Percentiles rank a stretch among this genome's conserved stretches.
Conservation (phyloP, 2,329 filamentous ascomycete species). For the Ceratocystis alfenasii region DNA sequence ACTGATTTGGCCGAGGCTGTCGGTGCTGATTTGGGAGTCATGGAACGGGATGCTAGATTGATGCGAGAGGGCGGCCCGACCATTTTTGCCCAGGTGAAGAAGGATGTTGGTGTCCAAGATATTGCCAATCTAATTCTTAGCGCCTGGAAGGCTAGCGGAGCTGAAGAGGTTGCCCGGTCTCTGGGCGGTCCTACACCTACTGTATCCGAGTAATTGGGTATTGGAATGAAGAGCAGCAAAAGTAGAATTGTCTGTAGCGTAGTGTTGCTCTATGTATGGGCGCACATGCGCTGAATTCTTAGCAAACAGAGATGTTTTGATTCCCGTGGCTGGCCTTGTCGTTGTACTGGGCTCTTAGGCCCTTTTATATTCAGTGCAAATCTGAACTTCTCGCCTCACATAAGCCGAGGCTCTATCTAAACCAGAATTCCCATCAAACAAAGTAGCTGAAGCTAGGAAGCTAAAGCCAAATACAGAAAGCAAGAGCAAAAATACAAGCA, state of each 20-base stretch:
- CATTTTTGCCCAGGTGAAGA: conserved; percentile 96
- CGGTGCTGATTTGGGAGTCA: conserved; percentile 79
- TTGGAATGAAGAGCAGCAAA: neutral
- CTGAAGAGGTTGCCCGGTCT: conserved; percentile 46
- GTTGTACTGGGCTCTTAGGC: neutral
- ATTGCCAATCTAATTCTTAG: conserved; percentile 81
- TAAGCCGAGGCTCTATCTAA: conserved; percentile 10
- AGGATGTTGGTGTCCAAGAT: conserved; percentile 68
- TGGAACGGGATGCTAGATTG: conserved; percentile 88
- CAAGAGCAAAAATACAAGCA: neutral
- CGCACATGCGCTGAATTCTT: too few species aligned
- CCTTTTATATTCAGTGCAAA: conserved; percentile 4
- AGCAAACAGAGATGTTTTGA: too few species aligned
- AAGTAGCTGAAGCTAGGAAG: conserved; percentile 7
- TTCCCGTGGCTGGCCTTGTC: neutral
- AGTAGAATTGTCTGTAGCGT: too few species aligned
- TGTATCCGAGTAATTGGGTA: conserved; percentile 25
- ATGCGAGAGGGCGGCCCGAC: conserved; percentile 94
- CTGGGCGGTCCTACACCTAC: conserved; percentile 48
- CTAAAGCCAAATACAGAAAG: neutral
- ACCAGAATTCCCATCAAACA: neutral
- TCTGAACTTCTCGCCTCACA: conserved; percentile 5
- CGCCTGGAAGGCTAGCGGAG: conserved; percentile 85
- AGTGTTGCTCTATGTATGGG: too few species aligned
- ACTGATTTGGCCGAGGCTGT: conserved; percentile 84